Base-by-base conservation (phyloP, 306 rosid species). In the Vigna mungo region DNA sequence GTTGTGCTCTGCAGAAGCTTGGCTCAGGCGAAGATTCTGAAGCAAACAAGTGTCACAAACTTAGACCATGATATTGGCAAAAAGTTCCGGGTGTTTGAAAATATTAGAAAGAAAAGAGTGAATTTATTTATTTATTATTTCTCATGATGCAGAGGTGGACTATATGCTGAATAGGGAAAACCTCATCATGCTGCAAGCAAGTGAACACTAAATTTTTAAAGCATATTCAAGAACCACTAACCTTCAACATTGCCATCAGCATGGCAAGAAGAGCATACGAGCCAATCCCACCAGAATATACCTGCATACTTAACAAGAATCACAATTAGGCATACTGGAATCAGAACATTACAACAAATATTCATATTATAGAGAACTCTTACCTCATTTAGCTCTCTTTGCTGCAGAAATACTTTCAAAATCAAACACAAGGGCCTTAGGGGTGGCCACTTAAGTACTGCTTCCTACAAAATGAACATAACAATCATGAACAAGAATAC, bases 371-470 rank as follows among this genome's bases (percentile, higher is more conserved):
- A 65, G 70, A 36, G 70, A 79, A 62, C 27, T 20, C 80, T 83
- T 75, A 88, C 99, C 97, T 92, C 99, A 51, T 95, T 95, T 68
- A 92, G 89, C 71, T 95, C 99, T 86, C 98, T 90, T 83, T 95
- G 99, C 75, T 90, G 99, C 72, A 92, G 86, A 89, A 90, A 90
- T 65, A 92, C 92, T 87, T 95, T 95, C 74, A 95, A 87, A 79
- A 92, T 95, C 88, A 95, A 86, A 85, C 92, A 92, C 84, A 95
- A 76, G 0, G 97, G 97, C 76, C 97, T 92, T 53, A 95, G 73
- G 8, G 85, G 88, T 5, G 99, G 99, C 91, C 94, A 90, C 78
- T 78, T 88, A 25, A 87, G 80, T 54, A 92, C 88, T 21, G 87
- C 92, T 73, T 80, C 89, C 99, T 95, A 90, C 81, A 92, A 81